These are phyloP conservation scores for Beauveria asiatica DNA, from an alignment of 2,329 filamentous ascomycete genomes.

Conservation along the genomic window DNA sequence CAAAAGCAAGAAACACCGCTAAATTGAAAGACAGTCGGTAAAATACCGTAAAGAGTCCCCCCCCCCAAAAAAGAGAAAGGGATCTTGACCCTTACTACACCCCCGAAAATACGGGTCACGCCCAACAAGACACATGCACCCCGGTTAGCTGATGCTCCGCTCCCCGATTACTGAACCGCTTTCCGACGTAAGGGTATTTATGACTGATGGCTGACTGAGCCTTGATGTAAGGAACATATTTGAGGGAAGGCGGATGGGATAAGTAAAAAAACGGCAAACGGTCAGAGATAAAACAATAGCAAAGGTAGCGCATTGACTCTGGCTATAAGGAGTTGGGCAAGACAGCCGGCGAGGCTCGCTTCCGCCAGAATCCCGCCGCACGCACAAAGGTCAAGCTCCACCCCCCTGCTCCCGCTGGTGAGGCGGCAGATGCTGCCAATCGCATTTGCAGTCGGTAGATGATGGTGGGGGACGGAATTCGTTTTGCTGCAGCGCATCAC, in stretches of 20 bases:
- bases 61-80: not conserved
- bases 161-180: slow-evolving; percentile 1
- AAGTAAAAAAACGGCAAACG: not conserved
- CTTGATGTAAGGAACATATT: not conserved
- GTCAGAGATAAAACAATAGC: not conserved
- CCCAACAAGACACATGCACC: not conserved
- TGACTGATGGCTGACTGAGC: not conserved
- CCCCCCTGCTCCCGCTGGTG: not conserved
- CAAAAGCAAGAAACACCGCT: not conserved
- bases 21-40: not conserved
- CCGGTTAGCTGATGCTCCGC: not conserved
- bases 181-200: not conserved
- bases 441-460: no score
- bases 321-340: not conserved
- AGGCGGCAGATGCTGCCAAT: not conserved
- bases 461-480: no score
- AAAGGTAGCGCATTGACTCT: not conserved
- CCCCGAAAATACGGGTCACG: slow-evolving; percentile 1
- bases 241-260: not conserved
- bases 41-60: not conserved
- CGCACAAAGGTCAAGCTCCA: not conserved
- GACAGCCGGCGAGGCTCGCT: not conserved
- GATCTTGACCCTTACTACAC: not conserved
- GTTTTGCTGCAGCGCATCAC: no score
- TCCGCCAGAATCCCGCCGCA: not conserved